Percentiles rank a stretch among this genome's conserved stretches.
Conservation (phyloP, 345 rosid species). For the Lumnitzera racemosa region DNA sequence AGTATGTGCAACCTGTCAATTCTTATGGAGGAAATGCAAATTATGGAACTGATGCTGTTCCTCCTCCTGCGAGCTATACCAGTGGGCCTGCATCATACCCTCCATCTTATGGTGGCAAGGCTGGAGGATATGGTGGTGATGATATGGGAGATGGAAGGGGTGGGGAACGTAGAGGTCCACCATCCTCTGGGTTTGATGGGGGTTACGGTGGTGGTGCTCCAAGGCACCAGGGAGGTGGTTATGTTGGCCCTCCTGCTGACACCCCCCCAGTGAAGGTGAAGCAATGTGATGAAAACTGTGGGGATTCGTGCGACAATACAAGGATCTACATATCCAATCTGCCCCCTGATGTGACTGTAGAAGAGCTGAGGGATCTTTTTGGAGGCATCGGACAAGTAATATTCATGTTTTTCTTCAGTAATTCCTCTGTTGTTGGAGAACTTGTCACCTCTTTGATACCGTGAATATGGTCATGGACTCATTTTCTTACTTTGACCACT, state of each 20-base stretch:
- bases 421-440: too few species aligned
- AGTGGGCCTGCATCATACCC: slow-evolving; percentile 72
- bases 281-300: slow-evolving; percentile 85
- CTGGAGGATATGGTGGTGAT: slow-evolving; percentile 58
- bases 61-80: slow-evolving; percentile 79
- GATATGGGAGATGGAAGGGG: slow-evolving; percentile 42
- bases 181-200: slow-evolving; percentile 15
- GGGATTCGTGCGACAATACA: slow-evolving; percentile 76
- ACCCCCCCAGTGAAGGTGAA: slow-evolving; percentile 51
- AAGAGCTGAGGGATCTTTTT: slow-evolving; percentile 84
- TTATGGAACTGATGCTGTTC: slow-evolving; percentile 70
- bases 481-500: neutral
- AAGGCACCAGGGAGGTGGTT: slow-evolving; percentile 25
- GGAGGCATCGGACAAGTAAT: slow-evolving; percentile 98
- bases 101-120: slow-evolving; percentile 72
- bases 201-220: slow-evolving; percentile 49
- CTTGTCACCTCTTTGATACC: too few species aligned
- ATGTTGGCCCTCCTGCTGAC: slow-evolving; percentile 33
- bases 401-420: slow-evolving; percentile 1
- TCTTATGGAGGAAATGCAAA: slow-evolving; percentile 41
- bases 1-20: slow-evolving; percentile 51
- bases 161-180: slow-evolving; percentile 31
- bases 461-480: too few species aligned
- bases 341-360: slow-evolving; percentile 86
- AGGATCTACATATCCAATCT: slow-evolving; percentile 94